phyloP scores from a whole-genome alignment of 306 rosid species.

The Lagenaria siceraria region DNA sequence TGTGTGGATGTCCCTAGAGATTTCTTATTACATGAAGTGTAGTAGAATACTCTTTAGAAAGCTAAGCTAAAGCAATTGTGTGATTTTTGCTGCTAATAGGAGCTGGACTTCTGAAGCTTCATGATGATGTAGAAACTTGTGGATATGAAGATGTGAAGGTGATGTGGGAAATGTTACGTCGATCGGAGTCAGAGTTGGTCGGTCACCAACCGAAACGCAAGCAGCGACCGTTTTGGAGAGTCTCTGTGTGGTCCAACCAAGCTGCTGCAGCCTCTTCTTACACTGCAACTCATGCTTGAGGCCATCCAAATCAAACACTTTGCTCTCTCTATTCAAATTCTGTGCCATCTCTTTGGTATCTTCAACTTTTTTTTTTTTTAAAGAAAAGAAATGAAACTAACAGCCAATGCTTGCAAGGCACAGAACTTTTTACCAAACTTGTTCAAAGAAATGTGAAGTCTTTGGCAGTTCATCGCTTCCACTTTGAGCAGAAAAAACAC shows the following conservation, averaged over 20 bases:
- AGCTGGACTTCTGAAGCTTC: slow-evolving; percentile 66
- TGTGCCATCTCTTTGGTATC: background rate
- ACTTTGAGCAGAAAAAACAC: slow-evolving; percentile 1
- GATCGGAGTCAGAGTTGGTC: slow-evolving; percentile 25
- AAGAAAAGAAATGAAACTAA: background rate
- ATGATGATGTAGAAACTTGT: slow-evolving; percentile 70
- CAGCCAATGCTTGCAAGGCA: background rate
- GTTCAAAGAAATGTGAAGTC: slow-evolving; percentile 9
- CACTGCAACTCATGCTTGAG: slow-evolving; percentile 21
- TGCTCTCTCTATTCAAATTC: background rate
- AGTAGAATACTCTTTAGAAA: background rate
- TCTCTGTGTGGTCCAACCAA: slow-evolving; percentile 36
- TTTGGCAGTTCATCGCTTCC: slow-evolving; percentile 6
- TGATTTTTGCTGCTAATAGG: slow-evolving; percentile 23
- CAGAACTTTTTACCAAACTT: background rate
- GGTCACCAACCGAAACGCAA: slow-evolving; percentile 37
- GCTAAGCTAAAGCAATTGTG: background rate
- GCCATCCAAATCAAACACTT: background rate
- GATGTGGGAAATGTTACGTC: slow-evolving; percentile 79
- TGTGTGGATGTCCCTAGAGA: background rate
- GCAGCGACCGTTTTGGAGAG: slow-evolving; percentile 41
- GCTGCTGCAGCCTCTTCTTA: slow-evolving; percentile 21
- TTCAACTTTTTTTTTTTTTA: background rate
- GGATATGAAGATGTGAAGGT: slow-evolving; percentile 75
- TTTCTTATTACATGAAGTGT: background rate